Conservation (phyloP, 192 early-diverging fungal species). For the Coemansia sp. region DNA sequence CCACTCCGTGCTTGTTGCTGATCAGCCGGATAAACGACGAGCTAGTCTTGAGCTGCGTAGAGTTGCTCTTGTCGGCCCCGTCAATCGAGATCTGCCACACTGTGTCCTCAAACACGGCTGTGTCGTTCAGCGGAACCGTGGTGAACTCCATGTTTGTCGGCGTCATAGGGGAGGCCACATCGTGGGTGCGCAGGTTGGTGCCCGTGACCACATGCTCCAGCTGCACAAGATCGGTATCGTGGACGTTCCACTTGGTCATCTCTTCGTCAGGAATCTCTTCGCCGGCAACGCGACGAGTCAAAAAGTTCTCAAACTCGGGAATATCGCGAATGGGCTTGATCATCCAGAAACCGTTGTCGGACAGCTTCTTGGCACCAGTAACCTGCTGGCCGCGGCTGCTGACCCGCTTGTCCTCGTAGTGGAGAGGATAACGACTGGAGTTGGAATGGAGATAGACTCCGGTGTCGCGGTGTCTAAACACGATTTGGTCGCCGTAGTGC, state of each 20-base stretch:
- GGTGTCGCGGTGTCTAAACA: conserved; percentile 76
- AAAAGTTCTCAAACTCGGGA: conserved; percentile 23
- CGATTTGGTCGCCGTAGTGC: conserved; percentile 77
- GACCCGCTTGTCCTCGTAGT: conserved; percentile 89
- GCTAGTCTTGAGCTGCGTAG: conserved; percentile 29
- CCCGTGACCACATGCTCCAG: conserved; percentile 61
- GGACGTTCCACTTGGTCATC: conserved; percentile 57
- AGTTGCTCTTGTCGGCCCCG: conserved; percentile 21
- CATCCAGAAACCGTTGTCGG: conserved; percentile 69
- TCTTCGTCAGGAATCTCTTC: conserved; percentile 32
- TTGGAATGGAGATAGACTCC: conserved; percentile 80
- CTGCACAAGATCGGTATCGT: conserved; percentile 62
- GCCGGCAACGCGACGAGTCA: conserved; percentile 27
- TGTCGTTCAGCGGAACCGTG: conserved; percentile 50
- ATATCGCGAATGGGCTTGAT: conserved; percentile 52
- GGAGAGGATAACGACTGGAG: conserved; percentile 73
- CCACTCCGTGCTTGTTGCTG: conserved; percentile 69
- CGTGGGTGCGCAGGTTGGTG: conserved; percentile 69
- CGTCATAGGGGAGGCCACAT: conserved; percentile 75
- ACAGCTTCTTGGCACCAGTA: conserved; percentile 60
- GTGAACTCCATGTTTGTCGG: conserved; percentile 82
- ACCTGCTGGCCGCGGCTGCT: conserved; percentile 86
- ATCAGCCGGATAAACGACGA: conserved; percentile 54
- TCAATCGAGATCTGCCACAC: conserved; percentile 68
- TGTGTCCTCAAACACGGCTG: conserved; percentile 33